Evolutionary conservation across 768 basidiomycete species (phyloP), one percentile per base, ranked within the genome.

Genomic region (Daedaleopsis nitida): DNA sequence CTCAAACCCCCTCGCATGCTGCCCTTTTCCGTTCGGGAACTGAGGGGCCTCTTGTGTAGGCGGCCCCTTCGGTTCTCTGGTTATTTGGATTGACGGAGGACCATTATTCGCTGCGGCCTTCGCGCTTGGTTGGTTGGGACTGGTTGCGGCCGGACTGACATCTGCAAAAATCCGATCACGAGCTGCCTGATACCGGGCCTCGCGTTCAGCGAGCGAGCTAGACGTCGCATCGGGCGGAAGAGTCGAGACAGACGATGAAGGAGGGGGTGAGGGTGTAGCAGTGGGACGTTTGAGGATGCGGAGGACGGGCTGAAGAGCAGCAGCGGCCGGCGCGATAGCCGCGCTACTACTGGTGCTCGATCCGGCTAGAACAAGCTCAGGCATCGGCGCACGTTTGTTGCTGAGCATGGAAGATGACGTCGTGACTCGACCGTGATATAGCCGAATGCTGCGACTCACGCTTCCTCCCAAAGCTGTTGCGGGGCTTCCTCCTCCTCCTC

Each of bases 231-330:
- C 37, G 14, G 60, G 34, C 75, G 1, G n/a, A n/a, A 11, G 0
- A 19, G n/a, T 32, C 5, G 35, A 32, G 55, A 66, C 60, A 0
- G 69, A 62, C 13, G 69, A 59, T 1, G 71, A 23, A 4, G 66
- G 35, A 1, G 69, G 60, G 8, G 63, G 34, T 13, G 59, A 43
- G 1, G 66, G 44, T 14, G 74, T 49, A 0, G 70, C 63, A 61
- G 83, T 75, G 1, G 87, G 86, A 7, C 90, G 86, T 71, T 91
- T 92, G 14, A 92, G 80, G 58, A 92, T 91, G 42, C 85, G 85
- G 67, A 91, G 77, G 10, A 82, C 72, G 10, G 86, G 82, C 53
- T 87, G 86, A 63, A 91, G 78, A 0, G 83, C 86, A 2, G 81
- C 78, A 5, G 80, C 73, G 2, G 85, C 86, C 1, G 87, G 81